These are phyloP conservation scores for Astragalus membranaceus DNA, from an alignment of 306 rosid genomes.

Conservation along the genomic window DNA sequence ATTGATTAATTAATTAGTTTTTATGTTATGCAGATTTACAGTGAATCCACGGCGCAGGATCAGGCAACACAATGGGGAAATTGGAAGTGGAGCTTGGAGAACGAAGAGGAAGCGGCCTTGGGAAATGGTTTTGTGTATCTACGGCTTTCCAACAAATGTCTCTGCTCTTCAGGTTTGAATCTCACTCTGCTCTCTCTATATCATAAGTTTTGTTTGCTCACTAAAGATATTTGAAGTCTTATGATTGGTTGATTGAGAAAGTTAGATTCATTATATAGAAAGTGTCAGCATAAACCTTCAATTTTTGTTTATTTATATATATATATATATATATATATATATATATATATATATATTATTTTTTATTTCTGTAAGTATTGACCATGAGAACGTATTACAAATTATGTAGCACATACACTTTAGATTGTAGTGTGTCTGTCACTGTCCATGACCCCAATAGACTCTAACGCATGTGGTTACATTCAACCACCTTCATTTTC, in stretches of 20 bases:
- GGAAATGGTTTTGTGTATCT: slow-evolving; percentile 94
- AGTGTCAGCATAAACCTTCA: not conserved
- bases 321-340: no score
- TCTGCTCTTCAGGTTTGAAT: slow-evolving; percentile 92
- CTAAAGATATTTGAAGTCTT: not conserved
- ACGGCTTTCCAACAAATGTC: slow-evolving; percentile 86
- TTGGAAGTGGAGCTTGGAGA: slow-evolving; percentile 78
- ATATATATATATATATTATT: no score
- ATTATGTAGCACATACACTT: not conserved
- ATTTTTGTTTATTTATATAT: no score
- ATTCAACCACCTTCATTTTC: no score
- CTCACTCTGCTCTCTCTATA: not conserved
- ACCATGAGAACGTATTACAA: not conserved
- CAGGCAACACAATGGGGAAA: slow-evolving; percentile 94
- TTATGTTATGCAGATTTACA: slow-evolving; percentile 58
- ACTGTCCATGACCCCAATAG: no score
- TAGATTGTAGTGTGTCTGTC: no score
- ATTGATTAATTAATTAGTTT: not conserved
- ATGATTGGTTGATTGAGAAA: not conserved
- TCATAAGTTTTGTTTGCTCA: not conserved
- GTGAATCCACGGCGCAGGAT: slow-evolving; percentile 89
- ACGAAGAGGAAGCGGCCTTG: slow-evolving; percentile 83
- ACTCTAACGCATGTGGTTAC: no score
- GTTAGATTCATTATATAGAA: not conserved
- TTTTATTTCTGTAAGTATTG: not conserved